phyloP scores from a whole-genome alignment of 257 asterid genomes.

The Forsythia suspensa region DNA sequence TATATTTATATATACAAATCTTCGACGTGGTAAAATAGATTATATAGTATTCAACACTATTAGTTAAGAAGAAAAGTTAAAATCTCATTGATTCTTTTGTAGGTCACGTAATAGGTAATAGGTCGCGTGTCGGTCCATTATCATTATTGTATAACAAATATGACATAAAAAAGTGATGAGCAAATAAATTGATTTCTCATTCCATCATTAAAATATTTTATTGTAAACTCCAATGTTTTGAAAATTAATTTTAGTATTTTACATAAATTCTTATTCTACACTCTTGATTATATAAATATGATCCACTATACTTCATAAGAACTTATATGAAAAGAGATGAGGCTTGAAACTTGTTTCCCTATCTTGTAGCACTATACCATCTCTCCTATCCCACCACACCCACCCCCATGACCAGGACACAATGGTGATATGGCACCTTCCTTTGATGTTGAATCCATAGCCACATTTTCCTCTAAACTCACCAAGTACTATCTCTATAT shows the following conservation, averaged over 20 bases:
- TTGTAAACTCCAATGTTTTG: background rate
- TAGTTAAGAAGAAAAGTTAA: too few relatives aligned
- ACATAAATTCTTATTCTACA: background rate
- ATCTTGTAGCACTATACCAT: constrained; percentile 1
- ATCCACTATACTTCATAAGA: background rate
- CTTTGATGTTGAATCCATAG: constrained; percentile 2
- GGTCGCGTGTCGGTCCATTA: too few relatives aligned
- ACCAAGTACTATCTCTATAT: background rate
- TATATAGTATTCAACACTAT: too few relatives aligned
- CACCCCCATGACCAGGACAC: constrained; percentile 11
- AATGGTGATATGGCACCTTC: constrained; percentile 14
- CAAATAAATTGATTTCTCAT: too few relatives aligned
- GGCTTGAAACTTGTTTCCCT: background rate
- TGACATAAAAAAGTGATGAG: background rate
- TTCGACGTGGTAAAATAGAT: too few relatives aligned
- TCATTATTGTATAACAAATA: too few relatives aligned
- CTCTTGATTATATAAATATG: background rate
- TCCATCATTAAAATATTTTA: too few relatives aligned
- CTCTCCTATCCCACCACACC: background rate
- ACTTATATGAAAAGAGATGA: background rate
- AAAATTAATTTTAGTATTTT: background rate
- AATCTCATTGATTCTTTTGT: too few relatives aligned
- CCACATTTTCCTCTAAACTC: background rate
- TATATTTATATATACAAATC: too few relatives aligned
- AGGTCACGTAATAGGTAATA: too few relatives aligned